Conservation (phyloP, 2,329 filamentous ascomycete species). For the Trichophyton rubrum region DNA sequence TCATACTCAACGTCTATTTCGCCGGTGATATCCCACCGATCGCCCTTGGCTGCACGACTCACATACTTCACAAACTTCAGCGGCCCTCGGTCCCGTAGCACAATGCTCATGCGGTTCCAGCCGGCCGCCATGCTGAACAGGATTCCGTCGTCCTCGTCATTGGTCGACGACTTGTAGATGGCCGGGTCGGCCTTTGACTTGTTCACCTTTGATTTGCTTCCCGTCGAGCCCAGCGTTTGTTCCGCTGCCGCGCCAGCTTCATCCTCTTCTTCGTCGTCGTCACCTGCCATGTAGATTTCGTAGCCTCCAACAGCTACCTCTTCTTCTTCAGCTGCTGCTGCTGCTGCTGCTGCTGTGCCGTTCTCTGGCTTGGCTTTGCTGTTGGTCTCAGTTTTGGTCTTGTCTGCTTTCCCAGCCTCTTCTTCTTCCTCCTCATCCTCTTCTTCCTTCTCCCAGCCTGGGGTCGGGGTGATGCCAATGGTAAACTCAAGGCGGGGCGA, state of each 20-base stretch:
- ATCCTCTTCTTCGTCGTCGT: conserved; percentile 53
- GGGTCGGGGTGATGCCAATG: conserved; percentile 70
- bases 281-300: conserved; percentile 79
- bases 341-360: conserved; percentile 24
- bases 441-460: conserved; percentile 68
- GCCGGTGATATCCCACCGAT: conserved; percentile 82
- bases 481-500: conserved; percentile 74
- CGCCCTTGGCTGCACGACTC: conserved; percentile 65
- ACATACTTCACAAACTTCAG: conserved; percentile 96
- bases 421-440: conserved; percentile 37
- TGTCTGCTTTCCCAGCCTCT: conserved; percentile 31
- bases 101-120: conserved; percentile 89
- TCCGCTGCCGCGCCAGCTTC: conserved; percentile 32
- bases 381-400: neutral
- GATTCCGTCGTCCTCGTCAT: conserved; percentile 60
- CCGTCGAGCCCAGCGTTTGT: conserved; percentile 25
- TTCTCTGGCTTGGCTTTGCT: conserved; percentile 16
- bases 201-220: conserved; percentile 21
- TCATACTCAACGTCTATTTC: conserved; percentile 58
- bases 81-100: conserved; percentile 72
- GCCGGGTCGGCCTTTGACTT: conserved; percentile 54
- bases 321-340: conserved; percentile 24
- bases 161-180: conserved; percentile 60
- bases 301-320: conserved; percentile 37
- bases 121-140: conserved; percentile 55